Evolutionary conservation across 169 alveolate species (phyloP), one percentile per base, ranked within the genome.

Genomic region (Babesia ovis): DNA sequence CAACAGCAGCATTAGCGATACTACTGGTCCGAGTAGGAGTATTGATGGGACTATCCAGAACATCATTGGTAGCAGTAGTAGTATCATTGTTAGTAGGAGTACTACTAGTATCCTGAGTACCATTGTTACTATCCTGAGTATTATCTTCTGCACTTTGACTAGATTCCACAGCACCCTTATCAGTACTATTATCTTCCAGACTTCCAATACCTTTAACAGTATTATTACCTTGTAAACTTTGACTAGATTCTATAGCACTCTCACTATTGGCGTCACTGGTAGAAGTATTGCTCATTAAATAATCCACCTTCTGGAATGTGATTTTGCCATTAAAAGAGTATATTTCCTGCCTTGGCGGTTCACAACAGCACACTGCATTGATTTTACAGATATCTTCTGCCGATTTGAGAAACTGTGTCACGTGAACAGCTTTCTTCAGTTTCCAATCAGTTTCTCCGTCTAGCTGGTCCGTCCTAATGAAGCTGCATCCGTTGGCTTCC

Each of bases 361-460:
- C 96, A 37, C 87, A 86, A 22, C 85, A 71, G 34, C 91, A 83
- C 31, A 83, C 83, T 6, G 91, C 86, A 32, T 85, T 83, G 42
- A 91, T 66, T 22, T 84, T 57, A 39, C 86, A 68, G 41, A 93
- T 85, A 32, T 87, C 92, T 41, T 85, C 85, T 57, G 84, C 60
- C 18, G 76, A 81, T 29, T 68, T 82, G 50, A 93, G 74, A 29
- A 66, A 81, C 79, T 94, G 97, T 43, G 96, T 93, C 50, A 81
- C 55, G 42, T 81, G 72, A 25, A 96, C 89, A 6, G 99, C 97
- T 74, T 94, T 93, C 77, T 98, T 91, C 57, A 97, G 92, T 88
- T 98, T 98, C 99, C 99, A 98, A 85, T 98, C 99, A 45, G 99
- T 98, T 82, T 98, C 99, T 22, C 99, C 99, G 85, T 98, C 99